Evolutionary conservation across 2,329 filamentous ascomycete genomes (phyloP).

Genomic region (Talaromyces islandicus): DNA sequence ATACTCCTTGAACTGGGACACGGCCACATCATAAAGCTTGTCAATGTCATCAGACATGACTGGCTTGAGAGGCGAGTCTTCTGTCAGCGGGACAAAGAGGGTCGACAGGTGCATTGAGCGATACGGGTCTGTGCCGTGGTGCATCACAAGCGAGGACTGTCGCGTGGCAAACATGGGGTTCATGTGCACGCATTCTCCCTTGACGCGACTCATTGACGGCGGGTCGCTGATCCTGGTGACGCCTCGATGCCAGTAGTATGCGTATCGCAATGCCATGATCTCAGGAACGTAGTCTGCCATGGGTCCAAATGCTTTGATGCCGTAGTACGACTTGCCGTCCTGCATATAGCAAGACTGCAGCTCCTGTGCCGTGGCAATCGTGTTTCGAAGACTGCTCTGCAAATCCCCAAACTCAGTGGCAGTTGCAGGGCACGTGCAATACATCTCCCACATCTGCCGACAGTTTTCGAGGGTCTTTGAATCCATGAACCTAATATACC

Average conservation of each 20-base stretch:
- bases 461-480: conserved; percentile 34
- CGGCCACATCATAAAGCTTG: conserved; percentile 8
- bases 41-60: neutral
- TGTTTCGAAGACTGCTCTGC: neutral
- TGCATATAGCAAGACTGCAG: neutral
- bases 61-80: conserved; percentile 33
- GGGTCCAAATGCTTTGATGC: conserved; percentile 23
- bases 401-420: neutral
- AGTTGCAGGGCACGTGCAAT: conserved; percentile 12
- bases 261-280: conserved; percentile 12
- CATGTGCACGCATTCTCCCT: conserved; percentile 7
- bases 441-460: conserved; percentile 35
- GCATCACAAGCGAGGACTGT: conserved; percentile 33
- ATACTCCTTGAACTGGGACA: conserved; percentile 20
- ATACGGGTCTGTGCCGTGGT: conserved; percentile 48
- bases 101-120: conserved; percentile 54
- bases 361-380: neutral
- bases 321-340: conserved; percentile 4
- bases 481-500: conserved; percentile 45
- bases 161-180: conserved; percentile 43
- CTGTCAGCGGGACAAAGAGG: conserved; percentile 35
- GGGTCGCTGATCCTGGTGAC: conserved; percentile 4
- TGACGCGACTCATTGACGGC: conserved; percentile 10
- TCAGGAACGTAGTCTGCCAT: conserved; percentile 4
- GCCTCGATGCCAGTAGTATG: conserved; percentile 26